Base-by-base conservation (phyloP, 768 basidiomycete genomes). In the Russula olivacea region DNA sequence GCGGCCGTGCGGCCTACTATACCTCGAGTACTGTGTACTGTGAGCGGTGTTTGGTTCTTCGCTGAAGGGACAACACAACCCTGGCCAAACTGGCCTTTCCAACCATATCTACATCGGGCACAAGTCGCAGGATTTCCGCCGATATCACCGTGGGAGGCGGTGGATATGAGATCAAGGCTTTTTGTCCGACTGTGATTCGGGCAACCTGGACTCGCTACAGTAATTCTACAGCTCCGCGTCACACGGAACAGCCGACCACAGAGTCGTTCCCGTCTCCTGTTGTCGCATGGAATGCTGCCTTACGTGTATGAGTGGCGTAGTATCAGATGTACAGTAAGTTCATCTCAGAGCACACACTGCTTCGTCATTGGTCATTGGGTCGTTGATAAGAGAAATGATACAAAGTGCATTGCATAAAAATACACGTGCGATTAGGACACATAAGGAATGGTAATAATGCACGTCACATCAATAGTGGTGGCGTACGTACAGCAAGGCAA, bases 131-230 rank as follows among this genome's bases (percentile, higher is more conserved):
- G 84, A 89, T 9, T 28, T 82, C 86, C 0, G 82, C 80, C 64
- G 91, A 95, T 78, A 74, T 97, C 75, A 97, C 95, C 70, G 81
- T 93, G 61, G 85, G 83, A 38, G 66, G 3, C 11, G 64, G 54
- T 36, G 57, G 66, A 36, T 79, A 76, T 68, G 79, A 74, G 71
- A 76, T 77, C 65, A 78, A 76, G 69, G 77, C 81, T 63, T 81
- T 76, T 9, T 30, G 30, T 30, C 30, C 30, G 5, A 30, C 5
- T 30, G 3, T 30, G 3, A 30, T 30, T 30, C 30, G 6, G 30
- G 30, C 30, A 30, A 30, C 30, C 30, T 4, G 30, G 30, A 4
- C 30, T 4, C 30, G 30, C 28, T n/a, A n/a, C n/a, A n/a, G n/a
- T 2, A 28, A 28, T 15, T 38, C n/a, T 41, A 11, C 9, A 23